Conservation (phyloP, 257 asterid genomes). For the Petrea volubilis region DNA sequence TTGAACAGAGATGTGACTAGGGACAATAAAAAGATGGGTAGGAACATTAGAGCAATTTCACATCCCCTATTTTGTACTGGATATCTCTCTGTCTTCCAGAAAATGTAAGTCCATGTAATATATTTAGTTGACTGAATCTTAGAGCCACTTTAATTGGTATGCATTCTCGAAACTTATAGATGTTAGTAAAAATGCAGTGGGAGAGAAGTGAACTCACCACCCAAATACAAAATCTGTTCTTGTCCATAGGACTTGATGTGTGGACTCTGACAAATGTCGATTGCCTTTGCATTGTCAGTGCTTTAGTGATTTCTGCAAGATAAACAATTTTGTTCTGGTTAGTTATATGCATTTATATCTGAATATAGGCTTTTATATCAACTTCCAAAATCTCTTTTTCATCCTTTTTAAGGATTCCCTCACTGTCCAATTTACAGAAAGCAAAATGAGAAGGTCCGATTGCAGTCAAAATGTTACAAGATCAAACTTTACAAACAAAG, state of each 20-base stretch:
- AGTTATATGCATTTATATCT: background rate
- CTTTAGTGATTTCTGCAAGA: conserved; percentile 48
- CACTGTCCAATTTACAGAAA: background rate
- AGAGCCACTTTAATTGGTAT: background rate
- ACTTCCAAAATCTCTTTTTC: background rate
- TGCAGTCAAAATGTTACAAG: background rate
- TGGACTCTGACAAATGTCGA: conserved; percentile 64
- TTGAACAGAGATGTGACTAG: background rate
- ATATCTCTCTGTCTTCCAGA: background rate
- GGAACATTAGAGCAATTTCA: background rate
- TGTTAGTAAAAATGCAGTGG: background rate
- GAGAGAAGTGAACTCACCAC: conserved; percentile 40
- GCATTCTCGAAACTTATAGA: background rate
- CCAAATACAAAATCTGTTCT: conserved; percentile 49
- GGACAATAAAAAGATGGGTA: background rate
- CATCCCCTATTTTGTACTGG: background rate
- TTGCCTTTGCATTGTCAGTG: conserved; percentile 61
- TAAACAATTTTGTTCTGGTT: background rate
- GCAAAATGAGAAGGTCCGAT: background rate
- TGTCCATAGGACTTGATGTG: conserved; percentile 48
- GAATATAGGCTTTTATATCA: background rate
- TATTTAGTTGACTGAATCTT: background rate
- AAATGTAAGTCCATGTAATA: background rate
- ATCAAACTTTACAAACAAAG: conserved; percentile 12
- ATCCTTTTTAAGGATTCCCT: background rate